Evolutionary conservation across 192 early-diverging fungal genomes (phyloP), one percentile per base, ranked within the genome.

Genomic region (Geranomyces variabilis): DNA sequence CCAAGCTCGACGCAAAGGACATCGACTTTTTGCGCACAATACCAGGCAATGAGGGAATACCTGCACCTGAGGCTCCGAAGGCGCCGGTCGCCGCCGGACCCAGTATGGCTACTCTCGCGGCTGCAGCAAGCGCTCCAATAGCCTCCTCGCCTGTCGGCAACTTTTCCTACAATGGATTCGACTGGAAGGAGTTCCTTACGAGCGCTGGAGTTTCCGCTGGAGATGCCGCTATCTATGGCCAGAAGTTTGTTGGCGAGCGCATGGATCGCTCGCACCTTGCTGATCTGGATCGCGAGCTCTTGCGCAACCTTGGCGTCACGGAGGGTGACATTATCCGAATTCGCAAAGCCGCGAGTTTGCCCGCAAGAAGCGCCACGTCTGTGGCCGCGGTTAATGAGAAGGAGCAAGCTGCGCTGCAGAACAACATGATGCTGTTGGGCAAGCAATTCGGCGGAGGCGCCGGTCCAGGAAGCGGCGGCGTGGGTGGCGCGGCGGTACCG

Each of bases 181-280:
- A 99, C 66, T 99, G 97, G 97, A 91, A 90, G 66, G 94, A 97
- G 47, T 96, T 93, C 77, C 90, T 98, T 34, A 83, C 96, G 63
- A 87, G 87, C 73, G 85, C 89, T 24, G 90, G 88, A 44, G 70
- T 84, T 45, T 81, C 89, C 1, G 86, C 91, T 22, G 85, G 90
- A 31, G 89, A 93, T 73, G 90, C 97, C 28, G 77, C 87, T 0
- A 85, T 83, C 21, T 97, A 96, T 79, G 91, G 93, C 0, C 86
- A 86, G 33, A 86, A 89, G 48, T 97, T 99, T 86, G 88, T 92
- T 15, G 87, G 82, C 0, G 94, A 99, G 65, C 89, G 91, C 41
- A 79, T 99, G 78, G 97, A 99, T 70, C 84, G 90, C 28, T 79
- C 83, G 56, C 88, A 89, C 31, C 81, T 99, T 30, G 80, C 88